Conservation (phyloP, 805 yeast species). For the Teunomyces tritomae region DNA sequence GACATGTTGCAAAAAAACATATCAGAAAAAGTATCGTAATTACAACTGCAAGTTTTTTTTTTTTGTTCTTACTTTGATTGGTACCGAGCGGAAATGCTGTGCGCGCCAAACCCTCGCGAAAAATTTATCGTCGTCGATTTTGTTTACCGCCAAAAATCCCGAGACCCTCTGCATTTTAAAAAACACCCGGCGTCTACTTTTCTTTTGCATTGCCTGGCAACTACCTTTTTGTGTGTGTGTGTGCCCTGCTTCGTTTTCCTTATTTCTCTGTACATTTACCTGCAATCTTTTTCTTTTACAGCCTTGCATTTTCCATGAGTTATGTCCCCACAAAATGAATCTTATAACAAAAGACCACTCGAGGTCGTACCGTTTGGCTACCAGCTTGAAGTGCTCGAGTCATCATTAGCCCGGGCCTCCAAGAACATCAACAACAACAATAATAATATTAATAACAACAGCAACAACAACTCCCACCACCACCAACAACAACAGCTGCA, state of each 20-base stretch:
- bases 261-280: not conserved
- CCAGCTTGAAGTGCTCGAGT: conserved; percentile 27
- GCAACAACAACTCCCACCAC: too few species aligned
- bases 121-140: not conserved
- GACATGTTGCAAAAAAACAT: too few species aligned
- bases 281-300: not conserved
- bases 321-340: conserved; percentile 1
- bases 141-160: not conserved
- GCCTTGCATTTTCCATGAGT: conserved; percentile 7
- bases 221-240: too few species aligned
- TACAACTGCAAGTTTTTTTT: not conserved
- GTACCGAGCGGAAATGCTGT: not conserved
- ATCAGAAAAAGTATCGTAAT: too few species aligned
- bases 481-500: conserved; percentile 2
- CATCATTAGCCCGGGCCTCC: conserved; percentile 7
- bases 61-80: not conserved
- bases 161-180: too few species aligned
- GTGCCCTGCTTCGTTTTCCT: too few species aligned
- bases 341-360: conserved; percentile 24
- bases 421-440: conserved; percentile 3
- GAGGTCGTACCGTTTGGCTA: conserved; percentile 25
- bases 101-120: not conserved
- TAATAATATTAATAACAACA: too few species aligned
- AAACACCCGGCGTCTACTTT: too few species aligned
- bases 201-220: too few species aligned